phyloP scores from a whole-genome alignment of 371 early-diverging fungal species.

The Rhizopus sp. region DNA sequence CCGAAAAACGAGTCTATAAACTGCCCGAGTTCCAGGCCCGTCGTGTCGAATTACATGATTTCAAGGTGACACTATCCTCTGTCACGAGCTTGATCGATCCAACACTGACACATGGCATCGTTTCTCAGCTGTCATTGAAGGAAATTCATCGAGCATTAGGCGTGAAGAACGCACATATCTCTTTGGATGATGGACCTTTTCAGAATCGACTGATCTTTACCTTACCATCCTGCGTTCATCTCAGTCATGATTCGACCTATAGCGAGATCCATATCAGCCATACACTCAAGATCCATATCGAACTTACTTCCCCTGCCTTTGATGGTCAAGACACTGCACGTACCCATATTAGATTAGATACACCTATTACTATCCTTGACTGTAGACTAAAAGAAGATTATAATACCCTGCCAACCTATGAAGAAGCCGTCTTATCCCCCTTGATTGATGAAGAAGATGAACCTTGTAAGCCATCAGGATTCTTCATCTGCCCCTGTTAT shows the following conservation, averaged over 20 bases:
- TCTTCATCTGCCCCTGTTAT: constrained; percentile 33
- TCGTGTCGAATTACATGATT: constrained; percentile 28
- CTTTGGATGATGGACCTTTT: constrained; percentile 24
- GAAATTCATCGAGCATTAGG: constrained; percentile 26
- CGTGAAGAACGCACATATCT: constrained; percentile 34
- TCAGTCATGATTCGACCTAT: constrained; percentile 35
- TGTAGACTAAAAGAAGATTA: constrained; percentile 41
- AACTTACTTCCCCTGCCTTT: constrained; percentile 6
- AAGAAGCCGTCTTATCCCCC: constrained; percentile 21
- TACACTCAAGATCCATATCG: constrained; percentile 29
- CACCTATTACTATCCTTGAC: constrained; percentile 39
- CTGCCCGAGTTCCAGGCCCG: constrained; percentile 34
- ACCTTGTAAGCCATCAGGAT: constrained; percentile 10
- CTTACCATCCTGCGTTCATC: constrained; percentile 30
- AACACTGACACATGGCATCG: constrained; percentile 17
- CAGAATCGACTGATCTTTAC: constrained; percentile 29
- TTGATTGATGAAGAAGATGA: constrained; percentile 9
- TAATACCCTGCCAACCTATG: constrained; percentile 33
- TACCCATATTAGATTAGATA: constrained; percentile 25
- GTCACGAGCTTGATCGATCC: constrained; percentile 26
- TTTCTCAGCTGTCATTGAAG: constrained; percentile 17
- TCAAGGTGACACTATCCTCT: constrained; percentile 20
- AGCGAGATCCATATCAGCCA: constrained; percentile 31
- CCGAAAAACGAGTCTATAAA: constrained; percentile 28
- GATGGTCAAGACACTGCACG: background rate